Evolutionary conservation across 1,284 basidiomycete genomes (phyloP), one percentile per base, ranked within the genome.

Genomic region (Leccinum griseonigrum): DNA sequence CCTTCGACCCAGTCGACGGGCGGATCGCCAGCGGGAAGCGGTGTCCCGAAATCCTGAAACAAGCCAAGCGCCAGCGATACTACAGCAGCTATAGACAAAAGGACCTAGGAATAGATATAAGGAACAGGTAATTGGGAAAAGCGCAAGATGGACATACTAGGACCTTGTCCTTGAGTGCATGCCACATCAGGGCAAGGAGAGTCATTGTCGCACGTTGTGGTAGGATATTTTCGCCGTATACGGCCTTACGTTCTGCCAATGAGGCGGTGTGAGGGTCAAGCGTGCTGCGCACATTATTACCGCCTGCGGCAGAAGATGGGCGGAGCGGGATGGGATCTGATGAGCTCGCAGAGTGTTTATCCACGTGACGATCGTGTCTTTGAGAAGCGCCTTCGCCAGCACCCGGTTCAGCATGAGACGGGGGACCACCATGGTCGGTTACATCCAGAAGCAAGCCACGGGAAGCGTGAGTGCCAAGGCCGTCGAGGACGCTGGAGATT

Each of bases 1-100:
- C 97, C 97, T 79, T 99, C 97, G 4, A 99, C 95, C 96, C 97
- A 99, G 71, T 98, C 96, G 3, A 92, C 91, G 14, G 83, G 84
- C 16, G 92, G 86, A 51, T 87, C 78, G 51, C 82, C 85, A 3
- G 75, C 67, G 13, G 85, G 76, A 6, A 85, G 83, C 0, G 83
- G 74, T 0, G 88, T 86, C 13, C 94, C 95, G 70, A 98, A 90
- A 71, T 95, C 93, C 74, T 95, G 91, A 78, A 98, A 98, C 50
- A 99, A 78, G 58, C 97, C 97, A 22, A 99, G 86, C 9, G 95
- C 95, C 52, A 99, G 83, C 3, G 97, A 98, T 54, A 99, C 85
- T 58, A 94, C 86, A 4, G 97, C 97, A 43, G 95, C 95, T 69
- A 98, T 85, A 34, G 90, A 92, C 52, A 98, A 84, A 58, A 99